Evolutionary conservation across 2,329 filamentous ascomycete species (phyloP), one percentile per base, ranked within the genome.

Genomic region (Emmonsiellopsis sp.): DNA sequence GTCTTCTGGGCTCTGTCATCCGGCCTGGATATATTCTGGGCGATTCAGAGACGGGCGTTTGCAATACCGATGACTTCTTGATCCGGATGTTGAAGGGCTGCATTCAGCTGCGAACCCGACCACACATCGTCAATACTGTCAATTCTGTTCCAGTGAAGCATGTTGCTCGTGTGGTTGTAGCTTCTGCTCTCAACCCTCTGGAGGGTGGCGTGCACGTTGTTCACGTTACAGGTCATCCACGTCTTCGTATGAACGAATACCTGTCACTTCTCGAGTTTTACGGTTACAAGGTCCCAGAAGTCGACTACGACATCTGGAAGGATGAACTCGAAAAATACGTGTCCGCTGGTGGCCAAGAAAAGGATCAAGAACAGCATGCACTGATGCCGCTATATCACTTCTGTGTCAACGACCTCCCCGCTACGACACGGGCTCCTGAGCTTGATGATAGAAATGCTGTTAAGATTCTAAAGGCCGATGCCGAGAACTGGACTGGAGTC

Each of bases 121-220:
- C 91, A 1, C 79, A 81, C 60, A 94, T 96, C 61, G 71, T 77
- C 67, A 97, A 95, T 74, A 88, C 89, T 0, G 83, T 96, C 69
- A 97, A 96, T 73, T 83, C 85, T 68, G 87, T 95, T 0, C 91
- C 92, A 0, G 90, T 95, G 30, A 83, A 83, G 57, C 89, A 95
- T 60, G 90, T 96, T 37, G 81, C 85, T 1, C 79, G 82, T n/a
- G 81, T 95, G 7, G 86, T 95, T 30, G 82, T 89, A 15, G 88
- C 90, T 0, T 76, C 85, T 5, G 79, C 83, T 0, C 77, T 94
- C 61, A 79, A 85, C 63, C 84, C 84, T 0, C 74, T 74, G 2
- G 70, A 41, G 16, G 26, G 13, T 7, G 50, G 50, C 42, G 47
- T 82, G 2, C 75, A 79, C 55, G 87, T 95, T 5, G 79, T 83